Evolutionary conservation across 805 yeast species (phyloP).

Genomic region (Cyberlindnera sargentensis): DNA sequence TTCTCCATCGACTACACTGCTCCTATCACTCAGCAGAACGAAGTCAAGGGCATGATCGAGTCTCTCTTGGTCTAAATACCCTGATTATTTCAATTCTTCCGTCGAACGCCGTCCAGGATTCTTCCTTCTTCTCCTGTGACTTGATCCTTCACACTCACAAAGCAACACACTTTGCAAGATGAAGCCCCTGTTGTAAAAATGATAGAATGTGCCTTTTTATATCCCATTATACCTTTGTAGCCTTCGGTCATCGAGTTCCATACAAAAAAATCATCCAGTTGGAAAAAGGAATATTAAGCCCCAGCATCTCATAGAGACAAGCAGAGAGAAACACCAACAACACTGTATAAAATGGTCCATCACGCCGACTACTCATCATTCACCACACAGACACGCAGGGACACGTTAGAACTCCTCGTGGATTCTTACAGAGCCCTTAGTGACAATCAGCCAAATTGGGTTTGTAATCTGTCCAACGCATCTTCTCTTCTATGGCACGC

Average conservation of each 20-base stretch:
- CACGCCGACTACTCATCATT: constrained; percentile 78
- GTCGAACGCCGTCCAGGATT: background rate
- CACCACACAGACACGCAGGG: constrained; percentile 33
- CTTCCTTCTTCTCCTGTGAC: background rate
- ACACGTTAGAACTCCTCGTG: constrained; percentile 50
- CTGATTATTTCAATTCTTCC: background rate
- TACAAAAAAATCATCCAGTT: too few species aligned
- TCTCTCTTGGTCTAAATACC: constrained; percentile 8
- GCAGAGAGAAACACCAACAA: background rate
- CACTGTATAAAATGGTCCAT: constrained; percentile 21
- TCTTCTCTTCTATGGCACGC: constrained; percentile 86
- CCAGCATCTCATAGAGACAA: background rate
- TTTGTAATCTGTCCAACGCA: constrained; percentile 80
- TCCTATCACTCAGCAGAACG: constrained; percentile 8
- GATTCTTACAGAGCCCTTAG: constrained; percentile 61
- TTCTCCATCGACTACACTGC: constrained; percentile 38
- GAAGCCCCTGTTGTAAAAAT: too few species aligned
- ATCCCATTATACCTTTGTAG: too few species aligned
- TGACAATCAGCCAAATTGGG: constrained; percentile 70
- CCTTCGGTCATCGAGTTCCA: too few species aligned
- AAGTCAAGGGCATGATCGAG: constrained; percentile 13
- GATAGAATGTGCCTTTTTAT: too few species aligned
- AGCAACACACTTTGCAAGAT: too few species aligned
- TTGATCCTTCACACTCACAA: too few species aligned
- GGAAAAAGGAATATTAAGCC: too few species aligned